phyloP scores from a whole-genome alignment of 129 eudicot species.

The Tanacetum coccineum region DNA sequence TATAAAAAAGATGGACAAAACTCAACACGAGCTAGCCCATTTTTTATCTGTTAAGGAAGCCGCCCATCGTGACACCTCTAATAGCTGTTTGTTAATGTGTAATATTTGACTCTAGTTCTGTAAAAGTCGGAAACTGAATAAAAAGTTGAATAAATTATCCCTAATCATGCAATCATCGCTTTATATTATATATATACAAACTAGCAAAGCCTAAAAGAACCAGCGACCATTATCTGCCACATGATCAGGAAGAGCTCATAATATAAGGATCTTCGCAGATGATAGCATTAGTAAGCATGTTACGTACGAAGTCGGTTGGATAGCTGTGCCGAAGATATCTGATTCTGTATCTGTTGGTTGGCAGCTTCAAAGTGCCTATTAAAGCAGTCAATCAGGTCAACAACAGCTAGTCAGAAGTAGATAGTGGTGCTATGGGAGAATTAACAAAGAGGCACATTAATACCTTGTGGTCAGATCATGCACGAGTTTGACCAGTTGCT shows the following conservation, averaged over 20 bases:
- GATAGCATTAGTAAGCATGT: slow-evolving; percentile 8
- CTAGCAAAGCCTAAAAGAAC: neutral
- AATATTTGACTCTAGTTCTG: slow-evolving; percentile 6
- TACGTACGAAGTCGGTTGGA: slow-evolving; percentile 57
- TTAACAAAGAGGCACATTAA: slow-evolving; percentile 18
- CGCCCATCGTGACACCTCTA: too few relatives aligned
- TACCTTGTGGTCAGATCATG: slow-evolving; percentile 67
- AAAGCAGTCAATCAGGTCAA: slow-evolving; percentile 15
- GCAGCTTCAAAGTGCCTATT: slow-evolving; percentile 81
- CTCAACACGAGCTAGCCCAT: too few relatives aligned
- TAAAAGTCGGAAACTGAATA: slow-evolving; percentile 1
- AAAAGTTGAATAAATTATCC: slow-evolving; percentile 7
- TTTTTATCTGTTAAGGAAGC: too few relatives aligned
- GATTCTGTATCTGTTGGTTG: slow-evolving; percentile 53
- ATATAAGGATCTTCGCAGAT: neutral
- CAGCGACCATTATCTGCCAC: too few relatives aligned
- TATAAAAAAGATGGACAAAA: too few relatives aligned
- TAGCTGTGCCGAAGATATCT: slow-evolving; percentile 51
- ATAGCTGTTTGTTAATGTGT: neutral
- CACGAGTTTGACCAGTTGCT: slow-evolving; percentile 65
- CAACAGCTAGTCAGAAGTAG: slow-evolving; percentile 9
- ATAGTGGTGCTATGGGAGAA: slow-evolving; percentile 17
- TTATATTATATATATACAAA: too few relatives aligned
- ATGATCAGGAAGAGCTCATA: too few relatives aligned
- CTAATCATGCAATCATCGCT: neutral